phyloP scores from a whole-genome alignment of 371 early-diverging fungal species.

The Mucor ambiguus region DNA sequence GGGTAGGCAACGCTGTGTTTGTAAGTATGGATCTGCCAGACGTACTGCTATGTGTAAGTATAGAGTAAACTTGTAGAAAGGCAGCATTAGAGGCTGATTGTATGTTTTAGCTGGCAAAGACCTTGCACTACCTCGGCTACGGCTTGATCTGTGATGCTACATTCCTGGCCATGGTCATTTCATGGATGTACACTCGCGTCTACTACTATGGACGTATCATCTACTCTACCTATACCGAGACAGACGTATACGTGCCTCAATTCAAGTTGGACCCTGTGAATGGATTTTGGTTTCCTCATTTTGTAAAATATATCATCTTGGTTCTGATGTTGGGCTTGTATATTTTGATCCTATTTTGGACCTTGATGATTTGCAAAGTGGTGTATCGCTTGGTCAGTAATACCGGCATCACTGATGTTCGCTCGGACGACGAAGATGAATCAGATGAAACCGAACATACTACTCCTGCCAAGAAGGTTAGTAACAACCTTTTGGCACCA shows the following conservation, averaged over 20 bases:
- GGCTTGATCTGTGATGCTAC: slow-evolving; percentile 57
- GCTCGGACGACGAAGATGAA: slow-evolving; percentile 60
- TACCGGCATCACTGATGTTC: slow-evolving; percentile 61
- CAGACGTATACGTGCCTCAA: slow-evolving; percentile 44
- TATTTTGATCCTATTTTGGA: slow-evolving; percentile 64
- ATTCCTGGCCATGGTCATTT: slow-evolving; percentile 66
- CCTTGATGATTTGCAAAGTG: slow-evolving; percentile 64
- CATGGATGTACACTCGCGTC: slow-evolving; percentile 79
- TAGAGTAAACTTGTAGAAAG: neutral
- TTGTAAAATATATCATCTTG: slow-evolving; percentile 54
- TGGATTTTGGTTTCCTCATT: slow-evolving; percentile 53
- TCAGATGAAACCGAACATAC: slow-evolving; percentile 23
- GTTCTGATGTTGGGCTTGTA: slow-evolving; percentile 47
- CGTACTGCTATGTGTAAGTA: slow-evolving; percentile 71
- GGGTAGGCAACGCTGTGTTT: slow-evolving; percentile 80
- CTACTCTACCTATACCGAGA: slow-evolving; percentile 45
- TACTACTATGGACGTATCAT: slow-evolving; percentile 57
- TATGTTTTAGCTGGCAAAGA: slow-evolving; percentile 54
- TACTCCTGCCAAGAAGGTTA: neutral
- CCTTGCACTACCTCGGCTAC: slow-evolving; percentile 57
- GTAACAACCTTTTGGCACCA: neutral
- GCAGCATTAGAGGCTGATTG: no score
- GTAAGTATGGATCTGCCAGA: slow-evolving; percentile 81
- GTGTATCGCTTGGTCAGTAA: slow-evolving; percentile 59
- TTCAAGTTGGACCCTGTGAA: slow-evolving; percentile 46